These are phyloP conservation scores for Caulochytrium protostelioides DNA, from an alignment of 371 early-diverging fungal species.

Conservation along the genomic window DNA sequence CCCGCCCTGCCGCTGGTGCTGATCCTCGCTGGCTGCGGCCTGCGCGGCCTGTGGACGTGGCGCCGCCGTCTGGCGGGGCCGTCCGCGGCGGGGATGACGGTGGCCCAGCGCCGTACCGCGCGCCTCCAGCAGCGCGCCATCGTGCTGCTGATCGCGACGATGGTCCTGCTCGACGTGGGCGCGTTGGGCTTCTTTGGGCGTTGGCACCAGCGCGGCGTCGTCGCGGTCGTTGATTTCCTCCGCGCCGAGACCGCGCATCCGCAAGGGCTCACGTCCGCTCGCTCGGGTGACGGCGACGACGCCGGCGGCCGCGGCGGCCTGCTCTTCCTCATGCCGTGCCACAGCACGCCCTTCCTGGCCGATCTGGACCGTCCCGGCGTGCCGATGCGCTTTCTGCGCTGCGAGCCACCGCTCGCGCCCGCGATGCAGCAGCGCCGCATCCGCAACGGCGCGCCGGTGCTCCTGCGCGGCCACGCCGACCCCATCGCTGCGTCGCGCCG, in stretches of 20 bases:
- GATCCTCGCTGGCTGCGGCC: slow-evolving; percentile 34
- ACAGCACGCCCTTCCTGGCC: slow-evolving; percentile 76
- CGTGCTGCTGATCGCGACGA: slow-evolving; percentile 2
- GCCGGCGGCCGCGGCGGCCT: slow-evolving; percentile 18
- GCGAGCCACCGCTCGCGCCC: slow-evolving; percentile 75
- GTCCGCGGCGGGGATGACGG: slow-evolving; percentile 3
- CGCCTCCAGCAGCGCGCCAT: background rate
- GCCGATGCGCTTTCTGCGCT: slow-evolving; percentile 63
- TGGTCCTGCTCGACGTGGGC: slow-evolving; percentile 24
- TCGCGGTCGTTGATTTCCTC: slow-evolving; percentile 57
- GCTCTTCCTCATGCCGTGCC: slow-evolving; percentile 80
- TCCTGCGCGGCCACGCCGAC: no score
- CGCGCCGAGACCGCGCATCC: slow-evolving; percentile 17
- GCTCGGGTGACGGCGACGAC: no score
- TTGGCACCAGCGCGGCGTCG: slow-evolving; percentile 77
- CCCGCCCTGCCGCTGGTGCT: slow-evolving; percentile 58
- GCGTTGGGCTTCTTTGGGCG: slow-evolving; percentile 42
- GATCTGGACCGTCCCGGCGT: slow-evolving; percentile 35
- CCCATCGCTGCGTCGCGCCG: no score
- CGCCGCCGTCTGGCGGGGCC: background rate
- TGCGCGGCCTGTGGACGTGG: slow-evolving; percentile 12
- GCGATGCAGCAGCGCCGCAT: no score
- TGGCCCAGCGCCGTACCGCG: background rate
- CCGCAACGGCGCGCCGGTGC: no score
- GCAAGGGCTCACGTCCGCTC: no score